A percentile compares a stretch with the other conserved stretches of the same genome.
Conservation (phyloP, 2,329 filamentous ascomycete genomes). For the Neofusicoccum umdonicola region DNA sequence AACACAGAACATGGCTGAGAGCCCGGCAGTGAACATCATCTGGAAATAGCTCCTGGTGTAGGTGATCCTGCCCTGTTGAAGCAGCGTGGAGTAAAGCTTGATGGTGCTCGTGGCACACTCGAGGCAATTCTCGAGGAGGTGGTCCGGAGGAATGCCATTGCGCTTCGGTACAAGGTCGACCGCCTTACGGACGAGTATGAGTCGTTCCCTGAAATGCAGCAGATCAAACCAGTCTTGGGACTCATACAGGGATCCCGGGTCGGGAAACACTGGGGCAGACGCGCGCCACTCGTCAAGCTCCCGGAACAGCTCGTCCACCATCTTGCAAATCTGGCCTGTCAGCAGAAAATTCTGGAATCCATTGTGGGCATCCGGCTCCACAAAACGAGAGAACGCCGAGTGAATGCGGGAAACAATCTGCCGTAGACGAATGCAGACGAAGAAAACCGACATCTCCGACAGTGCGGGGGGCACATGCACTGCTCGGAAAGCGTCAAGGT, state of each 20-base stretch:
- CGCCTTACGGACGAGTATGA: constrained; percentile 42
- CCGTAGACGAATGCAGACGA: constrained; percentile 39
- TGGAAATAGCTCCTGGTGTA: constrained; percentile 52
- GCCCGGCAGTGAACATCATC: constrained; percentile 46
- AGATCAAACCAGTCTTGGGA: constrained; percentile 47
- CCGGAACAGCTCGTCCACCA: constrained; percentile 25
- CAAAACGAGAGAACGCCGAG: constrained; percentile 26
- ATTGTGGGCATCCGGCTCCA: not conserved
- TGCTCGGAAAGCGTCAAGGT: constrained; percentile 23
- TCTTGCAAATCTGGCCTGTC: not conserved
- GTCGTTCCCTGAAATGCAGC: constrained; percentile 40
- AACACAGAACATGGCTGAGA: constrained; percentile 32
- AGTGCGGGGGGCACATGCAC: constrained; percentile 12
- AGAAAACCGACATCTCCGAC: constrained; percentile 39
- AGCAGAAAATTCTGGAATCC: not conserved
- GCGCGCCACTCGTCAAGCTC: constrained; percentile 40
- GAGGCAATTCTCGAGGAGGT: constrained; percentile 29
- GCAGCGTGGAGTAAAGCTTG: constrained; percentile 38
- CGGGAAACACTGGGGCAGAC: constrained; percentile 31
- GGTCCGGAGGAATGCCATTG: constrained; percentile 14
- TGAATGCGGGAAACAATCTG: constrained; percentile 43
- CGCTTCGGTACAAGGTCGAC: constrained; percentile 36
- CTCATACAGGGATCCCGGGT: constrained; percentile 43
- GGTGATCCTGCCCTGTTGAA: constrained; percentile 36
- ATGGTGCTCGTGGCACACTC: constrained; percentile 40